Percentiles rank a stretch among this genome's conserved stretches.
These are phyloP conservation scores for Papiliotrema flavescens DNA, from an alignment of 1,284 basidiomycete genomes.

Conservation along the genomic window DNA sequence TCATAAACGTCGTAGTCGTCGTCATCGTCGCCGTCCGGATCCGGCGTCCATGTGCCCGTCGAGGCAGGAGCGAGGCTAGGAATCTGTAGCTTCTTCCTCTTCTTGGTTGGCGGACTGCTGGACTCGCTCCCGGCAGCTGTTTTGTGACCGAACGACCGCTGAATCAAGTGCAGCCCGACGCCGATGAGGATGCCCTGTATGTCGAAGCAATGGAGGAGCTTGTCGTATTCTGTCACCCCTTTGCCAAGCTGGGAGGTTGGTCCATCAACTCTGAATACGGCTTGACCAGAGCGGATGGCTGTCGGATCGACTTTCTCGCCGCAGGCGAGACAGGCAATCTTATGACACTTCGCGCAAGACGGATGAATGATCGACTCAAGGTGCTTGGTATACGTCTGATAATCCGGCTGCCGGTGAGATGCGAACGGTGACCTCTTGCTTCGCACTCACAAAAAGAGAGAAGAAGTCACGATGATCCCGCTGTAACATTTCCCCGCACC, in stretches of 20 bases:
- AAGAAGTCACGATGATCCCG: conserved; percentile 75
- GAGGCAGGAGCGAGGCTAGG: background rate
- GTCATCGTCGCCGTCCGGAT: conserved; percentile 37
- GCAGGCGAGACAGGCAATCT: conserved; percentile 75
- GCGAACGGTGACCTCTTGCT: background rate
- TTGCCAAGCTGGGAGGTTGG: background rate
- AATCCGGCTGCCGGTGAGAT: conserved; percentile 57
- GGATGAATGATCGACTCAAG: conserved; percentile 59
- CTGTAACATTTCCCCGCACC: conserved; percentile 60
- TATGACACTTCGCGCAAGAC: conserved; percentile 63
- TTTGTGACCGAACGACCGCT: conserved; percentile 21
- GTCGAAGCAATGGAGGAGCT: conserved; percentile 79
- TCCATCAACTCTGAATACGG: background rate
- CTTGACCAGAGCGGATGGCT: too few relatives aligned
- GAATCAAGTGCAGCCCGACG: conserved; percentile 62
- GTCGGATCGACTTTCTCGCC: conserved; percentile 56
- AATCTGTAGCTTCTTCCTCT: conserved; percentile 31
- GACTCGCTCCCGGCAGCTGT: background rate
- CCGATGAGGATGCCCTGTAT: conserved; percentile 82
- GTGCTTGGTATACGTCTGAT: conserved; percentile 64
- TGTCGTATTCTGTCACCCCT: conserved; percentile 49
- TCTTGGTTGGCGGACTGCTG: conserved; percentile 52
- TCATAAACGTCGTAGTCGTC: background rate
- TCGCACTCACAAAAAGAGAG: conserved; percentile 64
- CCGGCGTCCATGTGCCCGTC: too few relatives aligned